Evolutionary conservation across 2,329 filamentous ascomycete species (phyloP).

Genomic region (Botrytis byssoidea): DNA sequence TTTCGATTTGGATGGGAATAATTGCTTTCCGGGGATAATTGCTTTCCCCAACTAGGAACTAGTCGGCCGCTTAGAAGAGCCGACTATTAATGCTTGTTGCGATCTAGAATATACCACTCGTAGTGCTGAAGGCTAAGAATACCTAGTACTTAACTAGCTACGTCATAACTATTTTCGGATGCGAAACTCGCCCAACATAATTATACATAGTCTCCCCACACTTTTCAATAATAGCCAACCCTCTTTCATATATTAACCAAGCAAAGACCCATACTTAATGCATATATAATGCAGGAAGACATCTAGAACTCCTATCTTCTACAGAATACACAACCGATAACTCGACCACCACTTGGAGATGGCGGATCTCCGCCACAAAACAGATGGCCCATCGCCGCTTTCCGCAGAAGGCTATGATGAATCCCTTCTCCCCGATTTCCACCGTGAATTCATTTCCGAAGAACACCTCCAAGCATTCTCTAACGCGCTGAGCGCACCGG

Average conservation of each 20-base stretch:
- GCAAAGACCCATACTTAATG: conserved; percentile 12
- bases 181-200: conserved; percentile 5
- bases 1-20: too few relatives aligned
- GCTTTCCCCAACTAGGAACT: too few relatives aligned
- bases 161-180: conserved; percentile 18
- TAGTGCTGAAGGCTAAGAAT: background rate
- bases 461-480: conserved; percentile 77
- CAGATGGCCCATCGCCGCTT: conserved; percentile 54
- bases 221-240: conserved; percentile 9
- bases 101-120: background rate
- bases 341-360: conserved; percentile 26
- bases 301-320: background rate
- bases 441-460: conserved; percentile 72
- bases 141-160: conserved; percentile 2
- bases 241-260: background rate
- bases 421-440: conserved; percentile 71
- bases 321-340: conserved; percentile 12
- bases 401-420: conserved; percentile 68
- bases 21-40: too few relatives aligned
- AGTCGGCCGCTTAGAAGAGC: too few relatives aligned
- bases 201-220: conserved; percentile 18
- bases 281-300: conserved; percentile 18
- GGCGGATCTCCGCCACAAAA: conserved; percentile 40
- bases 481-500: conserved; percentile 77
- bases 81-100: too few relatives aligned